phyloP scores from a whole-genome alignment of 2,329 filamentous ascomycete species.

The Epichloe gansuensis region DNA sequence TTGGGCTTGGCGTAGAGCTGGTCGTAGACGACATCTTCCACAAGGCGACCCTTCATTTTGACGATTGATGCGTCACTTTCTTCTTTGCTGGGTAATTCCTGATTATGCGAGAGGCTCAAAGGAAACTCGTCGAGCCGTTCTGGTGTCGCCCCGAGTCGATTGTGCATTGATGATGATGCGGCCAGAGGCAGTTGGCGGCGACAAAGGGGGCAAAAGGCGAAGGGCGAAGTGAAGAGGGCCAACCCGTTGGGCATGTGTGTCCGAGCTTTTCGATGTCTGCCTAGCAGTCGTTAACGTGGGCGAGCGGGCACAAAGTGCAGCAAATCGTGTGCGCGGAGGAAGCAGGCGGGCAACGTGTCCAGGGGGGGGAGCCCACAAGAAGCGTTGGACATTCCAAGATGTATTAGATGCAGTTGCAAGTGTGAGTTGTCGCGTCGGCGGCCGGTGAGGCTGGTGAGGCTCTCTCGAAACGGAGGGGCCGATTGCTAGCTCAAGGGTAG shows the following conservation, averaged over 20 bases:
- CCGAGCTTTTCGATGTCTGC: not conserved
- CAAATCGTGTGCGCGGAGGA: not conserved
- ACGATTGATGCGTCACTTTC: not conserved
- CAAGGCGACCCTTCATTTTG: slow-evolving; percentile 57
- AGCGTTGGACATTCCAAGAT: not conserved
- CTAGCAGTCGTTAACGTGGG: not conserved
- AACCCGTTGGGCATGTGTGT: not conserved
- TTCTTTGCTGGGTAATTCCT: not conserved
- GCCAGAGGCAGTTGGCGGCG: not conserved
- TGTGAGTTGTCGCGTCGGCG: too few species aligned
- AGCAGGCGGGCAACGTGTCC: not conserved
- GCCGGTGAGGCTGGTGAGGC: too few species aligned
- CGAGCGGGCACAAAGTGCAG: not conserved
- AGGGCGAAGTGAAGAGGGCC: not conserved
- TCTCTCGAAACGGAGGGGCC: not conserved
- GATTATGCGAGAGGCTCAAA: not conserved
- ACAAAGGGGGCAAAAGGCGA: not conserved
- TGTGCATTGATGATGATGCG: not conserved
- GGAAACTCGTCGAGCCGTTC: too few species aligned
- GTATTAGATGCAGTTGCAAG: not conserved
- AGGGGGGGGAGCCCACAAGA: not conserved
- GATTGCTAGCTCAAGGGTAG: not conserved
- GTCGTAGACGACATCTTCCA: slow-evolving; percentile 63
- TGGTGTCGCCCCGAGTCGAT: too few species aligned
- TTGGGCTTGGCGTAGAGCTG: slow-evolving; percentile 58